These are phyloP conservation scores for Ophiostoma ips DNA, from an alignment of 2,329 filamentous ascomycete species.

Conservation along the genomic window DNA sequence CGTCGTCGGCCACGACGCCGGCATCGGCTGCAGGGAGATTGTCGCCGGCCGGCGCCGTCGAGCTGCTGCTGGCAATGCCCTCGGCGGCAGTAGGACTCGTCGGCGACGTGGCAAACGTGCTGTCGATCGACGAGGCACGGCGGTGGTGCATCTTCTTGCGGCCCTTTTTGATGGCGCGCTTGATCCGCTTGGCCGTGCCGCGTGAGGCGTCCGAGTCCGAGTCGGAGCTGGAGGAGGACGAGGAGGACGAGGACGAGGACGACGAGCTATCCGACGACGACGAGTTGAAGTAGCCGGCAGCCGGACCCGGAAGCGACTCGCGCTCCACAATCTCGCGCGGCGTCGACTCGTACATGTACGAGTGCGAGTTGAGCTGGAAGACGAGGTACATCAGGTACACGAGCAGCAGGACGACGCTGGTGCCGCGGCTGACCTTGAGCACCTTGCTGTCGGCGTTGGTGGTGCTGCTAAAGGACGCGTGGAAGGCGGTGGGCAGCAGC, in stretches of 20 bases:
- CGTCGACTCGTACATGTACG: conserved; percentile 54
- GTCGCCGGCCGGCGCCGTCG: neutral
- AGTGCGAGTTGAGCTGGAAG: conserved; percentile 62
- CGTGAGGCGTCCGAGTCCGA: conserved; percentile 28
- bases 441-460: conserved; percentile 45
- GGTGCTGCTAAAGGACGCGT: conserved; percentile 52
- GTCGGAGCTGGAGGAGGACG: conserved; percentile 29
- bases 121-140: conserved; percentile 21
- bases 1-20: conserved; percentile 13
- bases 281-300: conserved; percentile 48
- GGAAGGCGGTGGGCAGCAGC: conserved; percentile 34
- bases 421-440: conserved; percentile 61
- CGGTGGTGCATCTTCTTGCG: conserved; percentile 42
- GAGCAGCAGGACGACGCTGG: conserved; percentile 58
- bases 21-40: neutral
- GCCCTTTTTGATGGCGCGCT: conserved; percentile 43
- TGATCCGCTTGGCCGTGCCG: conserved; percentile 46
- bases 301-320: conserved; percentile 54
- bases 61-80: neutral
- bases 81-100: neutral
- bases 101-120: conserved; percentile 15
- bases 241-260: conserved; percentile 32
- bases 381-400: conserved; percentile 61
- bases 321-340: conserved; percentile 48
- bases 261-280: conserved; percentile 27